Evolutionary conservation across 345 rosid genomes (phyloP).

Genomic region (Euphorbia pulcherrima): DNA sequence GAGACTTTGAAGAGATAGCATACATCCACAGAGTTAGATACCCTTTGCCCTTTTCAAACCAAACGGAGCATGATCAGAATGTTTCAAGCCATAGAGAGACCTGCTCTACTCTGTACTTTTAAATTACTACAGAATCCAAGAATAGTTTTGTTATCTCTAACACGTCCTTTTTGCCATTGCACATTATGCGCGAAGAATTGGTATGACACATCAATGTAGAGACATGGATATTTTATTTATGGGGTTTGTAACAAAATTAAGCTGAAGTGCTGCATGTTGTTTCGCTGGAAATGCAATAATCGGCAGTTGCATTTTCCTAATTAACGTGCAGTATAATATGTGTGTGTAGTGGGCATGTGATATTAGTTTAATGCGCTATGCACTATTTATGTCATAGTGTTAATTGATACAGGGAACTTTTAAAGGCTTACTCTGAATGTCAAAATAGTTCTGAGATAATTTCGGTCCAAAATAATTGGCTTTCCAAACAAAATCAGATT

Average conservation of each 20-base stretch:
- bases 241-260: background rate
- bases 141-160: no score
- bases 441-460: constrained; percentile 71
- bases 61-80: no score
- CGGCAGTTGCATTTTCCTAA: background rate
- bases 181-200: no score
- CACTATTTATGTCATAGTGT: background rate
- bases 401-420: constrained; percentile 61
- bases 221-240: background rate
- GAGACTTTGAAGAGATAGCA: no score
- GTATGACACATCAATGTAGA: background rate
- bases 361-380: background rate
- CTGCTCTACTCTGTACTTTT: no score
- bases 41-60: no score
- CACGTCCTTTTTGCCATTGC: no score
- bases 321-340: no score
- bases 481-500: constrained; percentile 61
- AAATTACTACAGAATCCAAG: no score
- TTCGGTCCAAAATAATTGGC: constrained; percentile 82
- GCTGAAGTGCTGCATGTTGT: background rate
- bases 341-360: background rate
- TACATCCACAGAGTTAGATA: no score
- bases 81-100: no score
- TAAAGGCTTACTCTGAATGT: constrained; percentile 76
- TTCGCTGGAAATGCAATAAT: background rate